Conservation (phyloP, 2,329 filamentous ascomycete genomes). For the Cyphellophora europaea region DNA sequence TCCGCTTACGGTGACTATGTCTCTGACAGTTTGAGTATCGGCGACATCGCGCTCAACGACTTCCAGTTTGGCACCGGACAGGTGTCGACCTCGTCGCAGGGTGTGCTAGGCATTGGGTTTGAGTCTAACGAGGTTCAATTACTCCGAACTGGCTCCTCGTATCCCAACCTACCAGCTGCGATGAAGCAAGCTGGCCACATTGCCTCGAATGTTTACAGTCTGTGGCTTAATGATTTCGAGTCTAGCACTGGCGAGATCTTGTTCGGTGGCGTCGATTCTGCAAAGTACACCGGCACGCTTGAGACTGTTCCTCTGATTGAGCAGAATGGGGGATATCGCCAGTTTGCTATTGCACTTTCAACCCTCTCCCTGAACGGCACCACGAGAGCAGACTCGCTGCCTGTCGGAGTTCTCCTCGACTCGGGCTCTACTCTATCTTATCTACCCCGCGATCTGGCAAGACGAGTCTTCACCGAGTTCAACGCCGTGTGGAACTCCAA, state of each 20-base stretch:
- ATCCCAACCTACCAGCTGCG: conserved; percentile 60
- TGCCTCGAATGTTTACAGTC: conserved; percentile 58
- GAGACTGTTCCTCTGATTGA: conserved; percentile 58
- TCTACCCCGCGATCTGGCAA: conserved; percentile 44
- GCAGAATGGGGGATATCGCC: conserved; percentile 41
- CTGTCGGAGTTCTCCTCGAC: conserved; percentile 60
- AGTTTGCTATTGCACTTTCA: conserved; percentile 64
- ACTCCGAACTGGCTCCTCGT: conserved; percentile 38
- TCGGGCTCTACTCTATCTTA: conserved; percentile 61
- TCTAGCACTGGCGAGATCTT: conserved; percentile 58
- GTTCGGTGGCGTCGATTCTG: conserved; percentile 65
- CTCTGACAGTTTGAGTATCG: conserved; percentile 54
- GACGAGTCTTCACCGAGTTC: conserved; percentile 49
- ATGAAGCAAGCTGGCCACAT: conserved; percentile 54
- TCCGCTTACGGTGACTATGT: conserved; percentile 71
- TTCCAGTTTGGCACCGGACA: conserved; percentile 55
- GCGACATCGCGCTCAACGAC: conserved; percentile 36
- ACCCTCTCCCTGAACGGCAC: conserved; percentile 31
- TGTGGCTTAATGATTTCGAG: conserved; percentile 67
- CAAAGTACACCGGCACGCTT: conserved; percentile 53
- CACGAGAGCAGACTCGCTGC: conserved; percentile 17
- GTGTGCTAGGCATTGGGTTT: conserved; percentile 82
- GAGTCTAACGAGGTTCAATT: conserved; percentile 67
- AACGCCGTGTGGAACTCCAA: conserved; percentile 48
- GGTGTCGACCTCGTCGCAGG: conserved; percentile 48